Base-by-base conservation (phyloP, 164 flowering plant genomes). In the Protea cynaroides region DNA sequence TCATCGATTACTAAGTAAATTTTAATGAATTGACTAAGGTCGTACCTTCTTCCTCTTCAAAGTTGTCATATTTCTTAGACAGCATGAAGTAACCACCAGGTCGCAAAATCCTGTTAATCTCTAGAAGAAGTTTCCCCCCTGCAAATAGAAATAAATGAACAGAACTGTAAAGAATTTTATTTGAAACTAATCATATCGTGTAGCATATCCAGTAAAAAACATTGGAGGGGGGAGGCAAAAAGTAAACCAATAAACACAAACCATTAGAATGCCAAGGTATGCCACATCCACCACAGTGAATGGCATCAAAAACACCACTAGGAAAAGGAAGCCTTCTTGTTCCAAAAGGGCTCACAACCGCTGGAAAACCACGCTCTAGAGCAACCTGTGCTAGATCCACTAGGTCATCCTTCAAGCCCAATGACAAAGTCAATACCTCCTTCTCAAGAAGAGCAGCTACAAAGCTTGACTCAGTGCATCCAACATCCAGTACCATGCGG, bases 301-400 rank as follows among this genome's bases (percentile, higher is more conserved):
- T 83, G 18, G 85, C 85, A 78, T 91, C 98, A 74, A 94, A 91
- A 69, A 82, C 89, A 63, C 81, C 86, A 79, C 96, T 85, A 22
- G 98, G 93, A 69, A 94, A 94, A 53, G 97, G 93, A 71, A 94
- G 92, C 79, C 95, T 83, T 65, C 88, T 79, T 25, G 73, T 72
- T 59, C 71, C 82, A 47, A 94, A 79, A 64, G 85, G 86, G 74
- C 86, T 85, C 65, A 91, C 86, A 3, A 94, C 58, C 9, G 95
- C 79, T 49, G 95, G 93, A 66, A 91, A 83, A 53, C 98, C 97
- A 65, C 98, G 93, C 71, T 94, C 98, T 69, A 94, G 87, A 23
- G 85, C 83, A 75, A 94, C 82, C 70, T 94, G 97, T 58, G 92
- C 87, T 63, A 90, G 80, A 72, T 94, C 96, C 25, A 80, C 86